Evolutionary conservation across 2,329 filamentous ascomycete genomes (phyloP), one percentile per base, ranked within the genome.

Genomic region (Colletotrichum eremochloae): DNA sequence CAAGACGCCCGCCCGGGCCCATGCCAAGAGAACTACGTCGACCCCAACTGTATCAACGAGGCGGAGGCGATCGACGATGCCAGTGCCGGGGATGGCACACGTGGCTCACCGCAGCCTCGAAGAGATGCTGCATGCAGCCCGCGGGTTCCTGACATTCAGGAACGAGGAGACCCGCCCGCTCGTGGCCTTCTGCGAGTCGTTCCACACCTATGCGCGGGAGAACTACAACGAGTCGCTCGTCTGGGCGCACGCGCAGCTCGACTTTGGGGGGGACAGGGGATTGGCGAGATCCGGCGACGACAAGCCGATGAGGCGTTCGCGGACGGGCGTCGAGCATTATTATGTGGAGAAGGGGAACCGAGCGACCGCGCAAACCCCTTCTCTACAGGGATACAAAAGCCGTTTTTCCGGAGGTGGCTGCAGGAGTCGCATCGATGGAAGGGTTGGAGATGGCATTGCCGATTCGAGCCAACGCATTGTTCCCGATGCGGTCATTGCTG

Each of bases 251-350:
- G 62, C 67, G 15, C 61, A 66, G 44, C 42, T 69, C 29, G 31
- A 53, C 44, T 69, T 69, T 33, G 44, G 36, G 29, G 52, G 60
- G 5, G 38, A 46, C 20, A 18, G 18, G 36, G 56, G 60, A 60
- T 56, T 60, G 31, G 66, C 65, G 58, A 53, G 60, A 3, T 56
- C 60, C 69, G 66, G 66, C 66, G 64, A 44, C 38, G 64, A 44
- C 44, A 38, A 12, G 29, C n/a, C 15, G 60, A 46, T 69, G 66
- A 64, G 38, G 65, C 65, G 33, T 61, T 64, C 60, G 60, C 69
- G 66, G 38, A 72, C 69, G 68, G 64, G 52, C 68, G 69, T 72
- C 55, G 66, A 55, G 53, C 53, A 64, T 72, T 33, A 31, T 40
- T 33, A 31, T 40, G 66, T 31, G 58, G 52, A 63, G 57, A 44